Base-by-base conservation (phyloP, 192 early-diverging fungal genomes). In the Umbelopsis isabellina region DNA sequence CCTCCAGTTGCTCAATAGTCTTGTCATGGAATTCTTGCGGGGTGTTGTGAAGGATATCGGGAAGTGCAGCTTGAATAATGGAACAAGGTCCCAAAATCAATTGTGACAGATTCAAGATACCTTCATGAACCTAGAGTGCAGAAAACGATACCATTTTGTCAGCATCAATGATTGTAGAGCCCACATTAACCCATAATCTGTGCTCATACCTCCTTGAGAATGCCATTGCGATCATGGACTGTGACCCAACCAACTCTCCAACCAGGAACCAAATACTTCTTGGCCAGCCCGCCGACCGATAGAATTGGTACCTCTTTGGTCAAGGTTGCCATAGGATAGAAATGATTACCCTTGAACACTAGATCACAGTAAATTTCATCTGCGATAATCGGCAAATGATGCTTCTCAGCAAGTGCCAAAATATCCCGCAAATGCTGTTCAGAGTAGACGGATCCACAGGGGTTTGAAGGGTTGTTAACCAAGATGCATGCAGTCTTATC, bases 311-410 rank as follows among this genome's bases (percentile, higher is more conserved):
- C 94, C 0, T 88, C 88, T 16, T 78, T 81, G 13, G 93, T 94
- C 66, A 96, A 77, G 9, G 85, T 80, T 9, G 95, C 90, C 25
- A 91, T 78, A 5, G 92, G 83, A 23, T 85, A 85, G 72, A 93
- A 93, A 20, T 73, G 76, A 47, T 78, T 78, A 7, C 74, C 78
- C 10, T 74, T 70, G 73, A 95, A 97, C 55, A 93, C 92, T 77
- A 97, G 88, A 76, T 94, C 94, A 58, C 91, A 92, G 72, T 97
- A 97, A 66, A 97, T 97, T 75, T 97, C 95, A 64, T 95, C 95
- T 9, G 93, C 82, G 64, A 97, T 94, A 15, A 97, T 82, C 49
- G 93, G 94, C 30, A 97, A 74, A 72, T 87, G 84, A 78, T 93
- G 85, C 49, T 80, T 84, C 66, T 93, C 91, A 46, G 90, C 91